These are phyloP conservation scores for Antrodiella citrinella DNA, from an alignment of 768 basidiomycete species.

Conservation along the genomic window DNA sequence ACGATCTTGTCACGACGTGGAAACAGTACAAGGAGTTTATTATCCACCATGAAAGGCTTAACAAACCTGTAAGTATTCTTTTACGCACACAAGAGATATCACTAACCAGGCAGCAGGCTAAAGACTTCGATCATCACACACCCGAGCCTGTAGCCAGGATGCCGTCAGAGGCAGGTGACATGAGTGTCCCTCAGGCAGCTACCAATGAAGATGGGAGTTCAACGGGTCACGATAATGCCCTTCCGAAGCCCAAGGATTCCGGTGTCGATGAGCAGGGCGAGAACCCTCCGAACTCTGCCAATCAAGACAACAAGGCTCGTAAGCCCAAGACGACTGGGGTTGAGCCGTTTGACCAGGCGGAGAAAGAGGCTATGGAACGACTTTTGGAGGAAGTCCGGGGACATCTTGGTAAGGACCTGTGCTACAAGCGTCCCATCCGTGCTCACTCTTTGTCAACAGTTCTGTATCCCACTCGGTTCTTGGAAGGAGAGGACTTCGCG, in stretches of 20 bases:
- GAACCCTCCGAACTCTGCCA: constrained; percentile 23
- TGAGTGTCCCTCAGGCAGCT: constrained; percentile 22
- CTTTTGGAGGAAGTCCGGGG: constrained; percentile 71
- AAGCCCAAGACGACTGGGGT: constrained; percentile 36
- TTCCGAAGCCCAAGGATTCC: constrained; percentile 13
- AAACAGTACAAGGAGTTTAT: constrained; percentile 90
- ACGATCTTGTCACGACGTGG: constrained; percentile 92
- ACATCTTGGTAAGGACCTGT: constrained; percentile 61
- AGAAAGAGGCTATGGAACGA: constrained; percentile 85
- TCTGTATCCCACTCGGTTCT: constrained; percentile 73
- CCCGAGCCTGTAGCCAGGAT: constrained; percentile 44
- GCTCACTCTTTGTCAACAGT: constrained; percentile 36
- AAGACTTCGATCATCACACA: constrained; percentile 21
- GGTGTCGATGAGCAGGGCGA: constrained; percentile 8
- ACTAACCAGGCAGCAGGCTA: not conserved
- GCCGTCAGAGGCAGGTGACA: constrained; percentile 50
- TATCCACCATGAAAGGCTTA: constrained; percentile 64
- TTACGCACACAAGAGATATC: not conserved
- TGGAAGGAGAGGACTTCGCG: constrained; percentile 88
- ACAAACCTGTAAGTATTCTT: constrained; percentile 52
- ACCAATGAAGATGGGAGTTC: constrained; percentile 9
- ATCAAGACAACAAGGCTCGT: constrained; percentile 21
- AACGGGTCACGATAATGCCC: constrained; percentile 7
- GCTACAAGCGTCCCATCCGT: not conserved
- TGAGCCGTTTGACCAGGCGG: constrained; percentile 76